Percentiles rank a stretch among this genome's conserved stretches.
These are phyloP conservation scores for Warburgia ugandensis DNA, from an alignment of 164 flowering plant genomes.

Conservation along the genomic window DNA sequence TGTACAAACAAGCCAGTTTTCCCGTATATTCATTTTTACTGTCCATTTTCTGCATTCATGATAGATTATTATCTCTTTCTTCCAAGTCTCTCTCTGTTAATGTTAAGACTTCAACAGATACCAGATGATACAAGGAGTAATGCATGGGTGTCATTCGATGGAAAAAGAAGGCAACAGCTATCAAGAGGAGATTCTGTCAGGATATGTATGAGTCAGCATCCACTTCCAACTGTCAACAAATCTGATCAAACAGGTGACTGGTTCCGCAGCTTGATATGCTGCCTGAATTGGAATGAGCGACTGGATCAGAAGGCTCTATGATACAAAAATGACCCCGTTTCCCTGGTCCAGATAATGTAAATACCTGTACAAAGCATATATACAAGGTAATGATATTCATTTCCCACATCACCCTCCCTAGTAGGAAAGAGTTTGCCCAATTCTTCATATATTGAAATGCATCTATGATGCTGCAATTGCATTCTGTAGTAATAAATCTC, in stretches of 20 bases:
- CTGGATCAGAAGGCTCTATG: conserved; percentile 90
- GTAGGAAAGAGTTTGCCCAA: too few species aligned
- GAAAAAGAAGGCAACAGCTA: conserved; percentile 95
- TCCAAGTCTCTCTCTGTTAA: too few species aligned
- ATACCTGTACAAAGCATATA: too few species aligned
- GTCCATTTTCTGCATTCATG: too few species aligned
- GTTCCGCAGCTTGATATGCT: conserved; percentile 94
- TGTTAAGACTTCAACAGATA: conserved; percentile 66
- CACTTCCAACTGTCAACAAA: conserved; percentile 96
- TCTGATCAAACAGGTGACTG: conserved; percentile 97
- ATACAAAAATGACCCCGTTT: conserved; percentile 55
- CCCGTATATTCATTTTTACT: too few species aligned
- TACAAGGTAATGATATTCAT: too few species aligned
- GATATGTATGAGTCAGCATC: conserved; percentile 90
- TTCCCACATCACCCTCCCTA: too few species aligned
- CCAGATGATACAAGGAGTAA: conserved; percentile 90
- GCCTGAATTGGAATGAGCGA: conserved; percentile 97
- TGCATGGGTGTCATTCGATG: conserved; percentile 99
- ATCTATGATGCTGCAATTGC: too few species aligned
- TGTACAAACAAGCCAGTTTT: too few species aligned
- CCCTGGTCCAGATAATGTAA: conserved; percentile 66
- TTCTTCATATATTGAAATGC: too few species aligned
- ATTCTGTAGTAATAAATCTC: too few species aligned
- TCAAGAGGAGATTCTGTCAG: conserved; percentile 85
- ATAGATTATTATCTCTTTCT: too few species aligned